Evolutionary conservation across 192 early-diverging fungal species (phyloP), one percentile per base, ranked within the genome.

Genomic region (Physocladia obscura): DNA sequence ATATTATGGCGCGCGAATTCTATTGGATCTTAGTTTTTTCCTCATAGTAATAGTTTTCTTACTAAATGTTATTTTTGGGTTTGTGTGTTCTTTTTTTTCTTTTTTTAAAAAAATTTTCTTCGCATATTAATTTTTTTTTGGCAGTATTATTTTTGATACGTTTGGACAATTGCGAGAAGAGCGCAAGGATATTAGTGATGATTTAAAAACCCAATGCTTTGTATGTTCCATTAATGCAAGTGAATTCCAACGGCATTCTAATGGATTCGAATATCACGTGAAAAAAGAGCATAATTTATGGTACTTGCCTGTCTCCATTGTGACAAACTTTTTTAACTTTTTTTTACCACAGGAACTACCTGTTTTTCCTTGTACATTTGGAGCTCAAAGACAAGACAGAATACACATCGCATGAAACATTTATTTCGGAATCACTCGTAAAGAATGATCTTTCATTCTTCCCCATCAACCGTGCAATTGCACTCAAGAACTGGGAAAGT

Each of bases 91-190:
- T 15, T 69, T 11, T n/a, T 13, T 71, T 11, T 50, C 32, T 70
- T 56, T 27, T 34, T 73, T 30, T 26, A 26, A n/a, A n/a, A n/a
- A n/a, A n/a, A 74, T n/a, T 2, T 22, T 57, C 30, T 6, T 13
- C 26, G 50, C 1, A 6, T 60, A 73, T 21, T 30, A 8, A 21
- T 67, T 13, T 3, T 13, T 15, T n/a, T 6, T 2, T 22, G 52
- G 19, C 67, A 69, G 72, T 75, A 74, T 77, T 26, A 77, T 74
- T 29, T 75, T 75, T 40, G 76, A 77, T 37, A 77, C 76, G 8
- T 77, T 77, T 63, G 76, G 76, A 40, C 73, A 75, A 50, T 38
- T 77, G 29, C 56, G 76, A 26, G 76, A 77, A 49, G 76, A 77
- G 40, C 58, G 69, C 2, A 69, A 77, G 32, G 76, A 76, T 21